Evolutionary conservation across 768 basidiomycete genomes (phyloP).

Genomic region (Russula virescens): DNA sequence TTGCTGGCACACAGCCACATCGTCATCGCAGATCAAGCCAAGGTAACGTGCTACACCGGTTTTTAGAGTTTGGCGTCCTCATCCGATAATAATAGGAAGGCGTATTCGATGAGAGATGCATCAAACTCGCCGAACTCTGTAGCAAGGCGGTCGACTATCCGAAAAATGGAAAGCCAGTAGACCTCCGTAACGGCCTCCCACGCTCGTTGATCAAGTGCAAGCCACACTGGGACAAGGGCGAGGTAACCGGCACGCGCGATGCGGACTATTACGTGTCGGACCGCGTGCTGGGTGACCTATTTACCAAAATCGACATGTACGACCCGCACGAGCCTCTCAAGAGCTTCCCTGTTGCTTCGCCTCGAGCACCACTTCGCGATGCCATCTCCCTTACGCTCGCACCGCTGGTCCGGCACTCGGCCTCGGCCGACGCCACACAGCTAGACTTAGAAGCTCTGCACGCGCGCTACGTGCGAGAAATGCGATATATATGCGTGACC

Average conservation of each 20-base stretch:
- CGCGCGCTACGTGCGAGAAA: slow-evolving; percentile 53
- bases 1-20: slow-evolving; percentile 63
- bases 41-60: slow-evolving; percentile 33
- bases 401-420: slow-evolving; percentile 9
- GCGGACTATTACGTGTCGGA: slow-evolving; percentile 68
- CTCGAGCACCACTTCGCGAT: slow-evolving; percentile 6
- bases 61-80: not conserved
- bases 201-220: slow-evolving; percentile 55
- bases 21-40: slow-evolving; percentile 71
- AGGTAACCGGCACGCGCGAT: slow-evolving; percentile 38
- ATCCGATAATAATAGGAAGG: slow-evolving; percentile 43
- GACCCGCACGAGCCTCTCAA: slow-evolving; percentile 31
- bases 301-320: slow-evolving; percentile 51
- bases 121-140: slow-evolving; percentile 56
- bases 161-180: slow-evolving; percentile 65
- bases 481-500: slow-evolving; percentile 61
- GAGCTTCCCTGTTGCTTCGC: not conserved
- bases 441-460: slow-evolving; percentile 32
- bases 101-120: slow-evolving; percentile 51
- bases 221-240: slow-evolving; percentile 67
- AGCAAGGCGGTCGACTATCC: slow-evolving; percentile 73
- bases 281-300: slow-evolving; percentile 67
- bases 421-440: not conserved
- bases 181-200: slow-evolving; percentile 45
- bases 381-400: slow-evolving; percentile 10